Base-by-base conservation (phyloP, 2,329 filamentous ascomycete genomes). In the Penicillium sp. region DNA sequence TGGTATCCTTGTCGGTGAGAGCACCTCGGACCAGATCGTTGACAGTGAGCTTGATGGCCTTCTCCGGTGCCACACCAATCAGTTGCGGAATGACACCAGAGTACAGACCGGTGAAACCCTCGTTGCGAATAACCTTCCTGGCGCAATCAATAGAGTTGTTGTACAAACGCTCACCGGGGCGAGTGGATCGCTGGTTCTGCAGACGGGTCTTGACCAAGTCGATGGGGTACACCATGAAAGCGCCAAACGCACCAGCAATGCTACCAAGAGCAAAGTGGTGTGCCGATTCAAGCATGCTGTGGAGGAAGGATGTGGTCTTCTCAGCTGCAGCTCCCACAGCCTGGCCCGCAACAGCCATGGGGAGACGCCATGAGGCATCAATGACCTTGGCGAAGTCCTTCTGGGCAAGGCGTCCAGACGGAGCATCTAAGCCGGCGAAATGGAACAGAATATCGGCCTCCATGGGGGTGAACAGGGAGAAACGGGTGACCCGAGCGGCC, bases 171-270 rank as follows among this genome's bases (percentile, higher is more conserved):
- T 96, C 89, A 56, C 95, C 95, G 1, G 93, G 91, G 50, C 89
- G 86, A 4, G 85, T 86, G 51, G 86, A 87, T 65, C 95, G 87
- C 81, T 99, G 95, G 80, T 99, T 99, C 78, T 99, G 95, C 87
- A 99, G 90, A 59, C 95, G 88, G 1, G 95, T 99, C 85, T 99
- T 99, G 75, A 99, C 95, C 60, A 99, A 80, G 79, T 99, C 95
- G 71, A 99, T 98, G 24, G 95, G 95, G 75, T 99, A 99, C 53
- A 99, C 95, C 91, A 99, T 97, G 75, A 99, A 98, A 13, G 95
- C 95, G 74, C 95, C 95, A 72, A 99, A 99, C 10, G 95, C 95
- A 77, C 95, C 95, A 8, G 95, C 95, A 65, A 96, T 66, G 73
- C 90, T 92, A 58, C 95, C 95, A 7, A 99, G 85, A 3, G 81